Base-by-base conservation (phyloP, 2,329 filamentous ascomycete genomes). In the Fusarium musae region DNA sequence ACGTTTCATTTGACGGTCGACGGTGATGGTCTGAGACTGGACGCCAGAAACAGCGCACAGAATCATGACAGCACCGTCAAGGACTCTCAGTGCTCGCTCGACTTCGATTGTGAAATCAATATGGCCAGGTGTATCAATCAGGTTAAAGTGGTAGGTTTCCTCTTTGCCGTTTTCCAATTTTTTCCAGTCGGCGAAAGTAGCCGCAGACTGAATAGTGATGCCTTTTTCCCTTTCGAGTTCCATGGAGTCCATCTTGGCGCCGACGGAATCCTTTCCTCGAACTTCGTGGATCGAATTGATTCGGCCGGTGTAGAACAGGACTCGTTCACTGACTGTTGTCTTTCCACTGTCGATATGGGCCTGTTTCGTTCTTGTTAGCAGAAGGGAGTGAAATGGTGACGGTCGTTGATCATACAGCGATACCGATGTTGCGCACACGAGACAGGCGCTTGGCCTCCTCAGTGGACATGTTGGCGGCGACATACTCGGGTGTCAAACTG, bases 181-280 rank as follows among this genome's bases (percentile, higher is more conserved):
- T 75, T 93, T 85, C 96, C 96, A 99, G 84, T 99, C 95, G 83
- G 94, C 97, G 83, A 97, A 99, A 2, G 96, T 99, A 30, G 96
- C 96, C 16, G 96, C 96, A 76, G 96, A 98, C 83, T 99, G 96
- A 79, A 99, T 99, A 65, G 96, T 99, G 82, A 99, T 99, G 79
- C 96, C 96, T 87, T 98, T 97, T 83, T 98, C 96, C 83, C 96
- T 90, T 85, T 99, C 96, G 76, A 99, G 87, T 78, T 99, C 96
- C 96, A 99, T 99, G 32, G 95, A 98, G 86, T 99, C 96, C 96
- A 99, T 99, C 87, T 99, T 99, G 69, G 96, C 96, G 74, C 96
- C 96, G 44, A 98, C 95, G 40, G 93, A 90, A 88, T 99, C 96
- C 80, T 96, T 95, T 67, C 95, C 95, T 79, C 96, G 91, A 47